Conservation (phyloP, 1,284 basidiomycete genomes). For the Fomitopsis palustris region DNA sequence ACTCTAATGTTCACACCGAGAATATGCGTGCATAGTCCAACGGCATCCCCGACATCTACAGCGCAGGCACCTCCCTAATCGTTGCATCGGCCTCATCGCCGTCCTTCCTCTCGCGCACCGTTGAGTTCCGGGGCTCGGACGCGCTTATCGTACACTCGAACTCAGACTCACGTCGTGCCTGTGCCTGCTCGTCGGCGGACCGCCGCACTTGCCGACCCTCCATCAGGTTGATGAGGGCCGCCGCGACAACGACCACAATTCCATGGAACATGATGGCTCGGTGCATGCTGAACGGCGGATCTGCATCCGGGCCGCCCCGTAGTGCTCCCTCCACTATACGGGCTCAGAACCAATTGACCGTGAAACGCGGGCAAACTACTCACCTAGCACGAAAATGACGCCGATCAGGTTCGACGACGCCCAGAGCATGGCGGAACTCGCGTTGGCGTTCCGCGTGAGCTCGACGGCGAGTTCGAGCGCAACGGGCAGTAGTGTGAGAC, state of each 20-base stretch:
- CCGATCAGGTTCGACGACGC: constrained; percentile 63
- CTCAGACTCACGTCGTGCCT: background rate
- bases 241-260: constrained; percentile 37
- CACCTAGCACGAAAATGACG: constrained; percentile 65
- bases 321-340: constrained; percentile 57
- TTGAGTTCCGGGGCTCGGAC: too few relatives aligned
- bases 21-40: too few relatives aligned
- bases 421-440: constrained; percentile 73
- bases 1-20: too few relatives aligned
- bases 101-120: too few relatives aligned
- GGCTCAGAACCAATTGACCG: too few relatives aligned
- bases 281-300: constrained; percentile 69
- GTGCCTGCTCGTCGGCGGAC: constrained; percentile 45
- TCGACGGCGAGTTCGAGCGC: constrained; percentile 74
- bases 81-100: too few relatives aligned
- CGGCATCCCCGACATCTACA: too few relatives aligned
- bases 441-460: constrained; percentile 72
- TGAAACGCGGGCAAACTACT: constrained; percentile 14
- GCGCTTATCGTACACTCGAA: too few relatives aligned
- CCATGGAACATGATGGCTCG: constrained; percentile 63
- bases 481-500: constrained; percentile 68
- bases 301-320: constrained; percentile 51
- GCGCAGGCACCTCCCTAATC: too few relatives aligned
- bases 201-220: constrained; percentile 58
- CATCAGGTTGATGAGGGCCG: constrained; percentile 42